phyloP scores from a whole-genome alignment of 2,329 filamentous ascomycete genomes.

The Fusarium verticillioides region DNA sequence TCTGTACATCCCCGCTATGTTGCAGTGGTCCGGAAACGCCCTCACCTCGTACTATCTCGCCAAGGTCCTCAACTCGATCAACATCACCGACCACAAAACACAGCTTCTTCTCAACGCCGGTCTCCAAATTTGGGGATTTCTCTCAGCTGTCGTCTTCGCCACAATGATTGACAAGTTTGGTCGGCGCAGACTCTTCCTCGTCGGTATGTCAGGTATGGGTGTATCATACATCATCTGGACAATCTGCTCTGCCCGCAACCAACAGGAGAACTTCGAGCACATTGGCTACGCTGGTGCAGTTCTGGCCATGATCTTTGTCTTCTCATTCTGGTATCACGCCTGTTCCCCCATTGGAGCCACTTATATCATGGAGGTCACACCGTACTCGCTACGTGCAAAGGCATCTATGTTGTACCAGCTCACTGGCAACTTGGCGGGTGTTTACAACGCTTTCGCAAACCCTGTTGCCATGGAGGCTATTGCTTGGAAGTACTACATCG shows the following conservation, averaged over 20 bases:
- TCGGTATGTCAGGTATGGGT: slow-evolving; percentile 50
- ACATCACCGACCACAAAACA: slow-evolving; percentile 48
- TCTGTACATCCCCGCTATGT: slow-evolving; percentile 45
- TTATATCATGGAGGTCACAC: slow-evolving; percentile 59
- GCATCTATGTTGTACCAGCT: slow-evolving; percentile 47
- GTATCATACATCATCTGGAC: slow-evolving; percentile 54
- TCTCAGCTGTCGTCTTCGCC: slow-evolving; percentile 48
- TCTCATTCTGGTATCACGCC: slow-evolving; percentile 42
- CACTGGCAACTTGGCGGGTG: slow-evolving; percentile 41
- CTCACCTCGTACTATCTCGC: slow-evolving; percentile 54
- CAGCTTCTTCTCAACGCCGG: slow-evolving; percentile 48
- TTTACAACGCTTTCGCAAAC: slow-evolving; percentile 57
- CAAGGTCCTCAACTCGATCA: slow-evolving; percentile 53
- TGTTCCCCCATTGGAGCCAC: slow-evolving; percentile 56
- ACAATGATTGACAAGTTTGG: slow-evolving; percentile 55
- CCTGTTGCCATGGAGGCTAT: slow-evolving; percentile 55
- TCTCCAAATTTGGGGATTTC: slow-evolving; percentile 51
- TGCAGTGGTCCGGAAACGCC: slow-evolving; percentile 47
- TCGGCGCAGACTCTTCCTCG: slow-evolving; percentile 54
- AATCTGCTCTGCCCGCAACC: slow-evolving; percentile 51
- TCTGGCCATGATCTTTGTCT: slow-evolving; percentile 51
- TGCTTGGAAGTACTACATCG: slow-evolving; percentile 57
- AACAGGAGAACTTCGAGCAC: slow-evolving; percentile 41
- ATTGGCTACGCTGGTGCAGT: slow-evolving; percentile 55
- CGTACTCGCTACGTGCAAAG: slow-evolving; percentile 46